phyloP scores from a whole-genome alignment of 345 rosid species.

The Brassica juncea region DNA sequence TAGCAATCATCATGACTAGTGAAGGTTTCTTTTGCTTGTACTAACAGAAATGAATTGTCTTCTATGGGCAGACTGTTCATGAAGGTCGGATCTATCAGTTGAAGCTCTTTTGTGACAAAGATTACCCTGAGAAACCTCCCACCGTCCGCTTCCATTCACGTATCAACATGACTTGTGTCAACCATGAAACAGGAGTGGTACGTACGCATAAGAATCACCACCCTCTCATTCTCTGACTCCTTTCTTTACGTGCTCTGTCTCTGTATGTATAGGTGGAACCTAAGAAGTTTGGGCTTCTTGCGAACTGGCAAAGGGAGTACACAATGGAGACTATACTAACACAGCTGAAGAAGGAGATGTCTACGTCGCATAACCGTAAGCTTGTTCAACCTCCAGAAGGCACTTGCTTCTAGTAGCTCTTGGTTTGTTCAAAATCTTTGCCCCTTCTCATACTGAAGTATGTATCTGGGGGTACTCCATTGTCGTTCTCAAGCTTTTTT shows the following conservation, averaged over 20 bases:
- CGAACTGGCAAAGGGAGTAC: conserved; percentile 78
- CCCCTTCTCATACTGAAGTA: conserved; percentile 27
- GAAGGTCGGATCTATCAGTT: conserved; percentile 95
- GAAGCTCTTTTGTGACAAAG: conserved; percentile 98
- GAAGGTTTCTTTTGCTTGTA: background rate
- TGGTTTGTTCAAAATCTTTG: background rate
- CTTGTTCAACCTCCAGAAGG: conserved; percentile 88
- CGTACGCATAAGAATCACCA: conserved; percentile 37
- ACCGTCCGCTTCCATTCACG: conserved; percentile 94
- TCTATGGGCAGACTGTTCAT: conserved; percentile 71
- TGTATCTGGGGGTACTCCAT: conserved; percentile 35
- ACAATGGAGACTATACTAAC: conserved; percentile 78
- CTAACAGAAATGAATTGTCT: conserved; percentile 1
- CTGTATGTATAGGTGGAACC: conserved; percentile 57
- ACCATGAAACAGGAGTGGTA: conserved; percentile 99
- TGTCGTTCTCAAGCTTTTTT: conserved; percentile 26
- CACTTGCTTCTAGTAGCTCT: conserved; percentile 60
- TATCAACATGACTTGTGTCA: conserved; percentile 87
- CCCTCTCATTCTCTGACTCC: background rate
- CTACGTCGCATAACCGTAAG: conserved; percentile 69
- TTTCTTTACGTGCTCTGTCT: background rate
- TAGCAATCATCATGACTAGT: too few species aligned
- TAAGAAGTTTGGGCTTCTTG: conserved; percentile 68
- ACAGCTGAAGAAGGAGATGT: conserved; percentile 82
- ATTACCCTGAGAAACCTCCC: conserved; percentile 97